Evolutionary conservation across 2,329 filamentous ascomycete species (phyloP).

Genomic region (Catunica adiposa): DNA sequence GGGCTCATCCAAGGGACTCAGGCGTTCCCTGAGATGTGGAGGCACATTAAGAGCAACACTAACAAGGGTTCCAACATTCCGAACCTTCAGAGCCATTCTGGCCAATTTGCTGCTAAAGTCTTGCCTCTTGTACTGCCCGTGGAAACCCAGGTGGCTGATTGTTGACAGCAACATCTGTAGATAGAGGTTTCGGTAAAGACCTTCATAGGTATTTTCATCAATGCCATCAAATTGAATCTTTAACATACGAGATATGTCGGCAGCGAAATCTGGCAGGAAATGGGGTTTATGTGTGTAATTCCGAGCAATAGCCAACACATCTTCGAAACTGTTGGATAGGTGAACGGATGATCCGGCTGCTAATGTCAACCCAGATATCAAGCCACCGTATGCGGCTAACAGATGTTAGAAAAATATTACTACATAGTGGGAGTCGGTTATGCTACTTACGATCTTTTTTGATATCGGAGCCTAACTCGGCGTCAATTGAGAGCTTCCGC

Average conservation of each 20-base stretch:
- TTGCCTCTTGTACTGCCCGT: slow-evolving; percentile 43
- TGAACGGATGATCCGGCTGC: slow-evolving; percentile 30
- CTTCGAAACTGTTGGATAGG: slow-evolving; percentile 42
- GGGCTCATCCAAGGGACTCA: slow-evolving; percentile 45
- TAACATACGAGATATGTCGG: slow-evolving; percentile 51
- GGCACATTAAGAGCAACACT: slow-evolving; percentile 45
- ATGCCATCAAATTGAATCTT: slow-evolving; percentile 69
- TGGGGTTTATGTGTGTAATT: slow-evolving; percentile 27
- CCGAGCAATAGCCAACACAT: slow-evolving; percentile 53
- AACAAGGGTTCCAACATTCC: slow-evolving; percentile 51
- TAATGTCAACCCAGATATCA: slow-evolving; percentile 44
- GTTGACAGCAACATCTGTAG: slow-evolving; percentile 65
- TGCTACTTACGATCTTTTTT: slow-evolving; percentile 9
- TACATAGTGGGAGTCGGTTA: background rate
- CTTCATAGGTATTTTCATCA: slow-evolving; percentile 53
- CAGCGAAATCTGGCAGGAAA: slow-evolving; percentile 45
- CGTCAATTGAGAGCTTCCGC: slow-evolving; percentile 37
- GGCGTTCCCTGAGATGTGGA: slow-evolving; percentile 35
- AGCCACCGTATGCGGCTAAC: slow-evolving; percentile 37
- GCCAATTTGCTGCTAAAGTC: slow-evolving; percentile 57
- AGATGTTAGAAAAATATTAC: background rate
- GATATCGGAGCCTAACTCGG: slow-evolving; percentile 26
- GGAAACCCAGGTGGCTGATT: slow-evolving; percentile 61
- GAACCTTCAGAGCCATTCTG: slow-evolving; percentile 57
- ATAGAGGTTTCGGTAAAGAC: slow-evolving; percentile 53